Conservation (phyloP, 139 green algal species). For the Volvox reticuliferus region DNA sequence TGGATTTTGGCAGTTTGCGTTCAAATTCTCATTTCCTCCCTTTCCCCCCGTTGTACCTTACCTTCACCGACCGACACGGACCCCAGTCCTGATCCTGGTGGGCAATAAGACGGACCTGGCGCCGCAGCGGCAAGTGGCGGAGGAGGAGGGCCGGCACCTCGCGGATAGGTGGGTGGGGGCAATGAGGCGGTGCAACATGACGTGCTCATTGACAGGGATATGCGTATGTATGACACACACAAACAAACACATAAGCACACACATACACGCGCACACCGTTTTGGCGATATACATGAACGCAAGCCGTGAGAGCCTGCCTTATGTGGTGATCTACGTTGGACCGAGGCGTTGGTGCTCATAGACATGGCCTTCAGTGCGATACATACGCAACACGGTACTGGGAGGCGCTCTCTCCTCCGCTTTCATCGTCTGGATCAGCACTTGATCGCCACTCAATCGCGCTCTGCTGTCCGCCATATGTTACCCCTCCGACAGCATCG, state of each 20-base stretch:
- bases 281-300: neutral
- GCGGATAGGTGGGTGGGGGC: slow-evolving; percentile 64
- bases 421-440: too few relatives aligned
- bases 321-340: neutral
- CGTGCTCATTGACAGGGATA: neutral
- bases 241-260: too few relatives aligned
- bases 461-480: neutral
- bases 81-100: slow-evolving; percentile 81
- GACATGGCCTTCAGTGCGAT: too few relatives aligned
- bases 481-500: slow-evolving; percentile 55
- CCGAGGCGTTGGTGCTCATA: too few relatives aligned
- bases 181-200: neutral
- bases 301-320: neutral
- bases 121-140: slow-evolving; percentile 64
- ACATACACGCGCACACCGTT: neutral
- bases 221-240: neutral
- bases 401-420: too few relatives aligned
- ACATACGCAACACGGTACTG: too few relatives aligned
- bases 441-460: neutral
- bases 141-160: slow-evolving; percentile 73
- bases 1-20: neutral
- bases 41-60: neutral
- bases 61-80: neutral
- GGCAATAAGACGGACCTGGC: slow-evolving; percentile 90
- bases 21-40: neutral